A percentile compares a stretch with the other conserved stretches of the same genome.
Conservation (phyloP, 169 alveolate genomes). For the Babesia ovata region DNA sequence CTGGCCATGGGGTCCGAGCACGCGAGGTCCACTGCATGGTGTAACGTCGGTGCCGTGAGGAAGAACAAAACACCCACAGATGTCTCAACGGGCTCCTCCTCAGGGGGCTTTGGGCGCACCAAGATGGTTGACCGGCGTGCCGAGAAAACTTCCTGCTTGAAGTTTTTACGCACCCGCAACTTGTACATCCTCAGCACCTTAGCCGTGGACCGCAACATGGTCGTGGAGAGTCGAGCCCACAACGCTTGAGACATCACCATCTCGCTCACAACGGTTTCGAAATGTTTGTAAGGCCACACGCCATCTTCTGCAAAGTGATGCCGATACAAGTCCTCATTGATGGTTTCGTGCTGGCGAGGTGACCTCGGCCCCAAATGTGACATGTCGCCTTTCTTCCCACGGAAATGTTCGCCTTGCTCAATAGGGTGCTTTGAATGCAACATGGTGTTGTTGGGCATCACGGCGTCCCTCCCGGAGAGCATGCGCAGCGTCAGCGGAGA, state of each 20-base stretch:
- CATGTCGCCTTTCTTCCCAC: constrained; percentile 64
- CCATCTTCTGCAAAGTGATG: constrained; percentile 53
- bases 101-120: neutral
- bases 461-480: constrained; percentile 42
- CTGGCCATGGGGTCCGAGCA: constrained; percentile 69
- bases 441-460: constrained; percentile 47
- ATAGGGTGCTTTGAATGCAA: constrained; percentile 44
- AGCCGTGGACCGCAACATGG: constrained; percentile 59
- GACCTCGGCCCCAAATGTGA: constrained; percentile 22
- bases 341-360: constrained; percentile 43
- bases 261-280: constrained; percentile 45
- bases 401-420: constrained; percentile 53
- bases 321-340: constrained; percentile 25
- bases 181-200: constrained; percentile 51
- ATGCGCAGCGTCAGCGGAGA: constrained; percentile 1
- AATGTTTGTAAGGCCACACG: constrained; percentile 61
- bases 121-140: constrained; percentile 4
- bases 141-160: constrained; percentile 52
- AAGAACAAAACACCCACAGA: constrained; percentile 58
- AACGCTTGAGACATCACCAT: constrained; percentile 52
- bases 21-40: constrained; percentile 61
- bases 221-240: constrained; percentile 70
- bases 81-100: constrained; percentile 51
- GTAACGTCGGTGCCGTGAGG: constrained; percentile 66
- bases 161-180: constrained; percentile 48